Conservation (phyloP, 108 stramenopile species). For the Cyclotella atomus region DNA sequence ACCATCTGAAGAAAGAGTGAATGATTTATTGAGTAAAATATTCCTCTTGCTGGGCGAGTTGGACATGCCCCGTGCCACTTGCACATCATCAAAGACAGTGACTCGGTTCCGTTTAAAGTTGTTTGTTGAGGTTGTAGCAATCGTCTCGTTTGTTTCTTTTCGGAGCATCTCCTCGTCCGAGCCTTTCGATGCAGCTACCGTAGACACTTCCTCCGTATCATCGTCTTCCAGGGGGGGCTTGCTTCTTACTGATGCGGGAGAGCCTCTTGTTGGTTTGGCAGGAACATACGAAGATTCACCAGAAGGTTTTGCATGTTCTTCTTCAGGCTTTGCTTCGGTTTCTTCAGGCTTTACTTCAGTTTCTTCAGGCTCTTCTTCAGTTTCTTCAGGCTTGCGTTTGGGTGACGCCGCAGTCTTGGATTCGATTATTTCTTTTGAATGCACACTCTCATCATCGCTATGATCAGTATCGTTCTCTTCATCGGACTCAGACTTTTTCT, state of each 20-base stretch:
- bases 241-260: too few species aligned
- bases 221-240: too few species aligned
- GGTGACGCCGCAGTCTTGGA: neutral
- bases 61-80: too few species aligned
- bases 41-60: too few species aligned
- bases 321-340: neutral
- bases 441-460: constrained; percentile 1
- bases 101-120: neutral
- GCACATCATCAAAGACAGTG: neutral
- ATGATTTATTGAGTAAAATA: constrained; percentile 7
- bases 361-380: neutral
- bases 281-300: too few species aligned
- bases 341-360: neutral
- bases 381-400: neutral
- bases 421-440: neutral
- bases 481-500: constrained; percentile 9
- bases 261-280: too few species aligned
- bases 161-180: too few species aligned
- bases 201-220: too few species aligned
- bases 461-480: constrained; percentile 3
- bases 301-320: neutral
- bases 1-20: constrained; percentile 1
- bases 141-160: too few species aligned
- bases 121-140: neutral
- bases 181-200: too few species aligned